Conservation (phyloP, 768 basidiomycete genomes). For the Tulasnella sp. region DNA sequence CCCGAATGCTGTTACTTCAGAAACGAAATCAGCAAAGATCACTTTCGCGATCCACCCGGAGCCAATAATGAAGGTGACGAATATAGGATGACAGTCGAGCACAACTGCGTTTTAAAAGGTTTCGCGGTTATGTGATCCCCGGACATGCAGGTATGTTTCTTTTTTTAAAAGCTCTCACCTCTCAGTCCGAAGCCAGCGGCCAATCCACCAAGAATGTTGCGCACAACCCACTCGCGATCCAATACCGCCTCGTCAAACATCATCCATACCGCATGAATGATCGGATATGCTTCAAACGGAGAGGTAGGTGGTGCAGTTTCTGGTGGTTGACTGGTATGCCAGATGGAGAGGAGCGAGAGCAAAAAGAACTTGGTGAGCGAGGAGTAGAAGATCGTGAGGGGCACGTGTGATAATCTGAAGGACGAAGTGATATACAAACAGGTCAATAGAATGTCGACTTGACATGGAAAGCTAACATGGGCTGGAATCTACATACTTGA, state of each 20-base stretch:
- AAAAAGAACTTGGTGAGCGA: conserved; percentile 77
- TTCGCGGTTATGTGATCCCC: neutral
- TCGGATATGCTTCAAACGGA: conserved; percentile 25
- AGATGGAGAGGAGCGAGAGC: conserved; percentile 69
- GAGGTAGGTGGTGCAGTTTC: neutral
- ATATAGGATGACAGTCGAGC: conserved; percentile 59
- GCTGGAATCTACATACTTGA: no score
- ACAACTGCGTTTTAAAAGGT: conserved; percentile 41
- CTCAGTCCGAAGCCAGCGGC: conserved; percentile 77
- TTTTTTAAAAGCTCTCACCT: no score
- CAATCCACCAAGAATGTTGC: conserved; percentile 77
- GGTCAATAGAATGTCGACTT: no score
- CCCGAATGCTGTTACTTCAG: conserved; percentile 33
- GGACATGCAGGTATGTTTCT: no score
- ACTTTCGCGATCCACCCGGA: conserved; percentile 66
- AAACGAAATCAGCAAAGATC: conserved; percentile 40
- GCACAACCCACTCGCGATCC: conserved; percentile 73
- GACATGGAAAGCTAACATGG: no score
- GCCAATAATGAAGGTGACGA: conserved; percentile 66
- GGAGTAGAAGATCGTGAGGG: conserved; percentile 71
- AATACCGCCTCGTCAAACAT: conserved; percentile 61
- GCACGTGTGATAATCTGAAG: conserved; percentile 55
- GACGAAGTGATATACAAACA: neutral
- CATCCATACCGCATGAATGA: conserved; percentile 35
- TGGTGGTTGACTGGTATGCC: conserved; percentile 41